Conservation (phyloP, 2,329 filamentous ascomycete species). For the Aspergillus uvarum region DNA sequence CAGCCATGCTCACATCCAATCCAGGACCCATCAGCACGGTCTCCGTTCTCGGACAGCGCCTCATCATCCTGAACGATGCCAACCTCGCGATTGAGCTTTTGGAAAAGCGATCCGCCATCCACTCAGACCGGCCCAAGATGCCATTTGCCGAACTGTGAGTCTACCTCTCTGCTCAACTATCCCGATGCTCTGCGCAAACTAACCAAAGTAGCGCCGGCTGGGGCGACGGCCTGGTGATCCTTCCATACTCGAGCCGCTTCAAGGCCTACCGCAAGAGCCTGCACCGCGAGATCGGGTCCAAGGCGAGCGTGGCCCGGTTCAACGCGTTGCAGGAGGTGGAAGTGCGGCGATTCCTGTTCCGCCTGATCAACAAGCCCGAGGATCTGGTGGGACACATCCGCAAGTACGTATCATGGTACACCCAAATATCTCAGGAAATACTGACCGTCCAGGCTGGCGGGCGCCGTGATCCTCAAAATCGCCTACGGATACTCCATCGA, state of each 20-base stretch:
- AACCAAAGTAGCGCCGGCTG: conserved; percentile 33
- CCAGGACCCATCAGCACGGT: conserved; percentile 37
- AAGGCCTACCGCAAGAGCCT: conserved; percentile 48
- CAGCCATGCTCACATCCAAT: not conserved
- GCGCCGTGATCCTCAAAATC: conserved; percentile 44
- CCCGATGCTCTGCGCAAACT: too few species aligned
- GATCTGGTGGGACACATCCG: conserved; percentile 45
- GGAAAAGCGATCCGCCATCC: conserved; percentile 30
- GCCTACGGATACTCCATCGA: conserved; percentile 35
- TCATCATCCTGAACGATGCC: conserved; percentile 36
- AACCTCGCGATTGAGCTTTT: conserved; percentile 32
- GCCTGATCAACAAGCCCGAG: conserved; percentile 41
- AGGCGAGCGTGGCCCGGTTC: conserved; percentile 39
- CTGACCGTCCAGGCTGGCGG: conserved; percentile 29
- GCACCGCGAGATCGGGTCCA: conserved; percentile 47
- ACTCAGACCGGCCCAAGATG: conserved; percentile 29
- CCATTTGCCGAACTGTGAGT: conserved; percentile 32
- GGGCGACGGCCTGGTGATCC: conserved; percentile 37
- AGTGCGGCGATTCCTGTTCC: conserved; percentile 44
- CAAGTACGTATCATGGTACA: conserved; percentile 12
- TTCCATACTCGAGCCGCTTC: conserved; percentile 38
- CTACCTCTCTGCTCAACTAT: not conserved
- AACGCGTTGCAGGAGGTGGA: conserved; percentile 47
- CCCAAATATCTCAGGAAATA: not conserved
- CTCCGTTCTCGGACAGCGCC: conserved; percentile 30